Percentiles rank a stretch among this genome's conserved stretches.
These are phyloP conservation scores for Lignosus rhinocerotis DNA, from an alignment of 1,284 basidiomycete species.

Conservation along the genomic window DNA sequence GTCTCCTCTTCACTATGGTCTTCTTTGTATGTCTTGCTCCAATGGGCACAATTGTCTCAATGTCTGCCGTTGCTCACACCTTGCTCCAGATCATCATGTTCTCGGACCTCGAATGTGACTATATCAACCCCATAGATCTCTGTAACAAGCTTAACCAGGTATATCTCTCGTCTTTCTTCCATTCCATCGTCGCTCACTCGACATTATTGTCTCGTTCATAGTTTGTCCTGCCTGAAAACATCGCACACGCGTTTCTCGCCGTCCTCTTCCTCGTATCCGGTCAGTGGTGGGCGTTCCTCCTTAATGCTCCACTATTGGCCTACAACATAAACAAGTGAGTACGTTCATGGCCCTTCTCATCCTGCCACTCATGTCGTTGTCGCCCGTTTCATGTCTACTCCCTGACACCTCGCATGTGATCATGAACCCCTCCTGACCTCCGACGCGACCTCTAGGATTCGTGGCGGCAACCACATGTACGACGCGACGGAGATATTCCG, in stretches of 20 bases:
- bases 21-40: slow-evolving; percentile 80
- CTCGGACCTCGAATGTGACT: slow-evolving; percentile 97
- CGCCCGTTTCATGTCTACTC: not conserved
- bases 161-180: slow-evolving; percentile 16
- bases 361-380: not conserved
- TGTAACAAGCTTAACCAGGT: slow-evolving; percentile 99
- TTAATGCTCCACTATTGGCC: slow-evolving; percentile 89
- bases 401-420: no score
- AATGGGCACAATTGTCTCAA: not conserved
- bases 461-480: slow-evolving; percentile 96
- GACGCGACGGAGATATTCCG: slow-evolving; percentile 99
- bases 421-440: no score
- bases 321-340: slow-evolving; percentile 95
- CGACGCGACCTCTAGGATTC: slow-evolving; percentile 59
- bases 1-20: slow-evolving; percentile 94
- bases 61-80: not conserved
- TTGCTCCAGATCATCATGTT: slow-evolving; percentile 97
- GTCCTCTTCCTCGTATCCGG: slow-evolving; percentile 89
- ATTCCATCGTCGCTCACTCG: slow-evolving; percentile 7
- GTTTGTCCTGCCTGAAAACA: slow-evolving; percentile 98
- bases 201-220: slow-evolving; percentile 34
- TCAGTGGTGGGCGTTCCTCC: slow-evolving; percentile 93
- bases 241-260: slow-evolving; percentile 90
- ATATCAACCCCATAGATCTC: slow-evolving; percentile 99
- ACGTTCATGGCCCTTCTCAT: not conserved